Evolutionary conservation across 345 rosid species (phyloP).

Genomic region (Luvunga scandens): DNA sequence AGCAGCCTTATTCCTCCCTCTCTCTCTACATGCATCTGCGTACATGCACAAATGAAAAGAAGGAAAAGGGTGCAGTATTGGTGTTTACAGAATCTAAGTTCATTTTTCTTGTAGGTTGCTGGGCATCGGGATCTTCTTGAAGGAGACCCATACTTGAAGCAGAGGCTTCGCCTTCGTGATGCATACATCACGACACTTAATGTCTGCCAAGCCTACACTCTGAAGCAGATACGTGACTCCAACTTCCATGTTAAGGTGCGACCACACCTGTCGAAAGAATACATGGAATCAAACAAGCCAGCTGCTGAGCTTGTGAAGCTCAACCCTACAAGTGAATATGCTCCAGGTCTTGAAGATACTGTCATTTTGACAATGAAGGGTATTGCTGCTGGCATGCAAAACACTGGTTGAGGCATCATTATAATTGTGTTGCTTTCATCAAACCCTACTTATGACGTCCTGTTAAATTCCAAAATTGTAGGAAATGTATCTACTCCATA

Average conservation of each 20-base stretch:
- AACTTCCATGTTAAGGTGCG: constrained; percentile 64
- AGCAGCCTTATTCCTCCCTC: background rate
- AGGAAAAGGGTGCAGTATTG: background rate
- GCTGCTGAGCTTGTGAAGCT: constrained; percentile 81
- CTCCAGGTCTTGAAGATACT: constrained; percentile 93
- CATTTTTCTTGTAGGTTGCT: constrained; percentile 44
- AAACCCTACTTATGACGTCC: background rate
- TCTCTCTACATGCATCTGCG: background rate
- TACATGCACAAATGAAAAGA: background rate
- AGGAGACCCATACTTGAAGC: constrained; percentile 93
- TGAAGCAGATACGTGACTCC: constrained; percentile 81
- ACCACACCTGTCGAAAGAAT: constrained; percentile 76
- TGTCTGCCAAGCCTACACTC: constrained; percentile 88
- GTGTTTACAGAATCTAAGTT: background rate
- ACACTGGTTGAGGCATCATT: constrained; percentile 63
- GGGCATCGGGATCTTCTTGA: constrained; percentile 88
- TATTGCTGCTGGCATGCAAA: constrained; percentile 91
- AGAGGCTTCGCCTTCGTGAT: constrained; percentile 88
- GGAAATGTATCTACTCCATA: background rate
- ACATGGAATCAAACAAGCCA: constrained; percentile 66
- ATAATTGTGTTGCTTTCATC: background rate
- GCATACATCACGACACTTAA: constrained; percentile 89
- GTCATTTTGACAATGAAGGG: constrained; percentile 98
- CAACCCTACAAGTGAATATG: constrained; percentile 86
- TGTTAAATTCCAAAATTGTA: background rate